Evolutionary conservation across 106 monocot genomes (phyloP).

Genomic region (Posidonia australis): DNA sequence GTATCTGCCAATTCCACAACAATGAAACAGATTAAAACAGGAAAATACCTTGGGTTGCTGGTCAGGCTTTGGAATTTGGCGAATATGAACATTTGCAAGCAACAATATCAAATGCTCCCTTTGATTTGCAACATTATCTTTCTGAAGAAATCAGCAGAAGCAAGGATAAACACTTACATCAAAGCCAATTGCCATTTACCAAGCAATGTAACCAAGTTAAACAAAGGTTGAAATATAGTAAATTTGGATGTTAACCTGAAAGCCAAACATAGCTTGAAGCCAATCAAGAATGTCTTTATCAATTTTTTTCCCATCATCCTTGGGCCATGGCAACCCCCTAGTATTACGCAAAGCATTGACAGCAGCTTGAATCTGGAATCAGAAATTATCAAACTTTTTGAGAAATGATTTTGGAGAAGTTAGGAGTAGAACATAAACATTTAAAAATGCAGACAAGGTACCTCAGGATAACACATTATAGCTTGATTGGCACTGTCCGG

Average conservation of each 20-base stretch:
- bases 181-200: not conserved
- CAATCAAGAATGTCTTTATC: conserved; percentile 92
- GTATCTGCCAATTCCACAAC: not conserved
- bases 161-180: not conserved
- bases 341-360: conserved; percentile 66
- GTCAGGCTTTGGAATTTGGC: conserved; percentile 57
- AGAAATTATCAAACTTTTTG: not conserved
- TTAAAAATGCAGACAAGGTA: conserved; percentile 13
- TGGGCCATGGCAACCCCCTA: conserved; percentile 84
- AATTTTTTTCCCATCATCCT: conserved; percentile 44
- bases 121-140: conserved; percentile 93
- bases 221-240: not conserved
- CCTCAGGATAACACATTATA: conserved; percentile 72
- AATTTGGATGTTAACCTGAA: conserved; percentile 50
- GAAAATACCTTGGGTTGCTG: conserved; percentile 65
- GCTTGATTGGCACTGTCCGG: conserved; percentile 24
- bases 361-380: conserved; percentile 79
- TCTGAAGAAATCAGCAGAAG: conserved; percentile 31
- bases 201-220: not conserved
- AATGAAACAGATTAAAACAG: not conserved
- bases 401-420: not conserved
- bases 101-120: conserved; percentile 88
- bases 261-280: conserved; percentile 95
- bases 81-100: conserved; percentile 95
- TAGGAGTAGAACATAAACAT: not conserved